Evolutionary conservation across 371 early-diverging fungal genomes (phyloP).

Genomic region (Mortierella sp.): DNA sequence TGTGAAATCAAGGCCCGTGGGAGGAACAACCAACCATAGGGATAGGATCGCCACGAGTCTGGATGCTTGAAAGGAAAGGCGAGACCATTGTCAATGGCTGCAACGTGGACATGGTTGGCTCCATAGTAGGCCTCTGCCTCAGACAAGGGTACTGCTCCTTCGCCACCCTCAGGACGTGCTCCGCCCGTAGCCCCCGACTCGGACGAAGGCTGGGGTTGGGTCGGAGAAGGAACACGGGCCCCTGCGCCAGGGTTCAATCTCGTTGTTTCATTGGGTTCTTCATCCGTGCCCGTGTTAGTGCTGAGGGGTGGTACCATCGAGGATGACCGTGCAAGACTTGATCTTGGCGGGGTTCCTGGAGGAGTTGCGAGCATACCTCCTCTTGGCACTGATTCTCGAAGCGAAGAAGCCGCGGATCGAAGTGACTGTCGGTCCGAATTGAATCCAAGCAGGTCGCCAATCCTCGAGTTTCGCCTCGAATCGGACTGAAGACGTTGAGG

Average conservation of each 20-base stretch:
- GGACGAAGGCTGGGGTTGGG: background rate
- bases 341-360: slow-evolving; percentile 32
- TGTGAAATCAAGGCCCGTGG: slow-evolving; percentile 64
- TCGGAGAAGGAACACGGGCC: slow-evolving; percentile 10
- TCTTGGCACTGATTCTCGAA: slow-evolving; percentile 16
- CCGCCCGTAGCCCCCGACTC: background rate
- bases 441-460: slow-evolving; percentile 29
- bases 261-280: background rate
- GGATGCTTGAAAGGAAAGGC: slow-evolving; percentile 96
- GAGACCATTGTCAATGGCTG: slow-evolving; percentile 93
- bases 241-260: background rate
- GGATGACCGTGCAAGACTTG: slow-evolving; percentile 14
- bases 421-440: slow-evolving; percentile 14
- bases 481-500: slow-evolving; percentile 27
- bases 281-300: slow-evolving; percentile 14
- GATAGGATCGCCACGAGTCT: slow-evolving; percentile 89
- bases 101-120: slow-evolving; percentile 67
- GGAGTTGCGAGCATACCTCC: slow-evolving; percentile 24
- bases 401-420: slow-evolving; percentile 17
- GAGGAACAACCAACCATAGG: slow-evolving; percentile 87
- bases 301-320: background rate
- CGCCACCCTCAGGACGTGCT: background rate
- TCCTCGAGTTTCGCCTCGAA: slow-evolving; percentile 31
- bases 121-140: slow-evolving; percentile 31
- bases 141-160: background rate